phyloP scores from a whole-genome alignment of 257 asterid species.

The Fraxinus excelsior region DNA sequence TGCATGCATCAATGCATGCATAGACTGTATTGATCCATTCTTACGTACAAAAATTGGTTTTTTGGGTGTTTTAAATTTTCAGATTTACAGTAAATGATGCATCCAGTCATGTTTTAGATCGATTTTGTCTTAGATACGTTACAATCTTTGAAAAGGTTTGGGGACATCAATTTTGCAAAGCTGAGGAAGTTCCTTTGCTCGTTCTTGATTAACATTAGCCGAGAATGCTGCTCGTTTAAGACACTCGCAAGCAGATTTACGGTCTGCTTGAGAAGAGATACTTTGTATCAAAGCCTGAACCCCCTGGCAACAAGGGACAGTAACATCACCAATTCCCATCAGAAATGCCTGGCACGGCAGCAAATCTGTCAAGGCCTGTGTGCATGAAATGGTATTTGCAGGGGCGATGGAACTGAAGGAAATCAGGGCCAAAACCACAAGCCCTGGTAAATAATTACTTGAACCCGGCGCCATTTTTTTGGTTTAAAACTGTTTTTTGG shows the following conservation, averaged over 20 bases:
- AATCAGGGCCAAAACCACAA: conserved; percentile 18
- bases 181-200: too few species aligned
- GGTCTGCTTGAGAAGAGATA: conserved; percentile 1
- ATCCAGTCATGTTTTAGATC: too few species aligned
- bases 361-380: conserved; percentile 20
- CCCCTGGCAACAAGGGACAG: conserved; percentile 24
- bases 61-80: too few species aligned
- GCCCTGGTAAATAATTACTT: not conserved
- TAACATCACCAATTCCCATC: conserved; percentile 3
- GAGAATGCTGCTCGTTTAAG: conserved; percentile 17
- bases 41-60: too few species aligned
- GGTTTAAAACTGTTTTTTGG: not conserved
- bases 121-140: too few species aligned
- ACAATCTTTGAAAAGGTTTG: too few species aligned
- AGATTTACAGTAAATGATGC: too few species aligned
- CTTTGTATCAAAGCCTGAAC: conserved; percentile 5
- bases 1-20: too few species aligned
- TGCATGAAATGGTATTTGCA: conserved; percentile 14
- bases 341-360: conserved; percentile 29
- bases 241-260: conserved; percentile 23
- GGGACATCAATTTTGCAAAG: too few species aligned
- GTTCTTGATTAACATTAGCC: too few species aligned
- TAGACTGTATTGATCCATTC: too few species aligned
- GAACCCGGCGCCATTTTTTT: conserved; percentile 6
- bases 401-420: not conserved